Conservation (phyloP, 192 early-diverging fungal species). For the Coemansia sp. region DNA sequence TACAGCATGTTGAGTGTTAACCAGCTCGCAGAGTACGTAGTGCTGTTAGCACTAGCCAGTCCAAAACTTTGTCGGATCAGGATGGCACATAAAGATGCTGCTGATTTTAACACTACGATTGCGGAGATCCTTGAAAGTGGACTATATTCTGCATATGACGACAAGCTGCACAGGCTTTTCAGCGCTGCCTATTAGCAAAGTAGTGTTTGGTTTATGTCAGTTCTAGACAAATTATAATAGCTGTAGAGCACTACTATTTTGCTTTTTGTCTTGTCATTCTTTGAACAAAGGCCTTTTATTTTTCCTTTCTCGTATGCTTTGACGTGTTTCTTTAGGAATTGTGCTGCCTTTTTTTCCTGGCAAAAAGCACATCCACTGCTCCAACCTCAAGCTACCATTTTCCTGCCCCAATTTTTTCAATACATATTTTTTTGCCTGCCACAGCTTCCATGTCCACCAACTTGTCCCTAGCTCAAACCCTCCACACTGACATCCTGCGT, state of each 20-base stretch:
- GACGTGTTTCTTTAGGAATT: background rate
- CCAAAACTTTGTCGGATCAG: background rate
- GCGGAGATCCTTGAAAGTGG: background rate
- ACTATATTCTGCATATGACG: background rate
- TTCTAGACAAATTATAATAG: too few relatives aligned
- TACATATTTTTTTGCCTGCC: too few relatives aligned
- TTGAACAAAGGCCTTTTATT: background rate
- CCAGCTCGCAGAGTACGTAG: background rate
- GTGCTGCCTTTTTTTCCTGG: too few relatives aligned
- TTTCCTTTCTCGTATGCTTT: background rate
- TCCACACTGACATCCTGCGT: background rate
- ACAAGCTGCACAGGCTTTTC: background rate
- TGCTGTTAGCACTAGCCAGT: background rate
- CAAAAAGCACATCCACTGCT: too few relatives aligned
- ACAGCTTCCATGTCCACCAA: background rate
- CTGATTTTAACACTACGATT: background rate
- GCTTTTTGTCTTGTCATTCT: too few relatives aligned
- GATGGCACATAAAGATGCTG: background rate
- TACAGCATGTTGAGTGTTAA: too few relatives aligned
- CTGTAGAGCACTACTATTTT: too few relatives aligned
- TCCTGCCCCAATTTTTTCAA: too few relatives aligned
- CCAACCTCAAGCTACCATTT: too few relatives aligned
- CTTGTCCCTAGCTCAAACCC: background rate
- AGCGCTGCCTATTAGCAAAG: background rate
- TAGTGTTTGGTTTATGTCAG: background rate